Base-by-base conservation (phyloP, 2,329 filamentous ascomycete species). In the Epichloe sibirici region DNA sequence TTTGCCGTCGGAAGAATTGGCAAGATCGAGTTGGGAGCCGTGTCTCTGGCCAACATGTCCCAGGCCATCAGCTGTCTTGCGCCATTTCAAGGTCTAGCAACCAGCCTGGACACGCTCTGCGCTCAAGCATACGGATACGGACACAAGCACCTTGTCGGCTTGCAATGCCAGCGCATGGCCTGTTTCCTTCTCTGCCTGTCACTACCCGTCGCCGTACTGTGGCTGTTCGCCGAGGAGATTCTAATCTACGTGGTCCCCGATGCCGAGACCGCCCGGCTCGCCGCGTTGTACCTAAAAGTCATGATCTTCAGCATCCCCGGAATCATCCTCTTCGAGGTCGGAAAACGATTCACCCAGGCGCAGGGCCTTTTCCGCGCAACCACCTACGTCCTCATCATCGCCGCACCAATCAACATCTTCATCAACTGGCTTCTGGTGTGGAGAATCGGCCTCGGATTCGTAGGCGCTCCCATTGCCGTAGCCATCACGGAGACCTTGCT, bases 91-190 rank as follows among this genome's bases (percentile, higher is more conserved):
- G 86, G 90, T n/a, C 76, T 97, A 13, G 85, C 90, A 1, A 97
- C 91, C 4, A 88, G 85, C 57, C 74, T 97, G 39, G 91, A 97
- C 68, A 97, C 91, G 0, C 81, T 97, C 2, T 96, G 91, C 66
- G 82, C 91, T 0, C 91, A 97, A 68, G 91, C 93, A 0, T 97
- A 94, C 64, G 91, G 93, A 2, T 94, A 88, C 0, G 91, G 91
- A 0, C 86, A 86, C 65, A 94, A 86, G 64, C 86, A 90, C 59
- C 79, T 97, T 5, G 91, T 97, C 11, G 88, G 88, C 2, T 67
- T 93, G 51, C 88, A 93, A 61, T 77, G 88, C 57, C 86, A 93
- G 69, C 78, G 87, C 53, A 91, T 91, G 87, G 74, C 87, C 1
- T 85, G 76, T 63, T 90, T 93, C 63, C 75, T 93, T 3, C 83